Conservation (phyloP, 129 eudicot species). For the sunflower (Helianthus annuus) region DNA sequence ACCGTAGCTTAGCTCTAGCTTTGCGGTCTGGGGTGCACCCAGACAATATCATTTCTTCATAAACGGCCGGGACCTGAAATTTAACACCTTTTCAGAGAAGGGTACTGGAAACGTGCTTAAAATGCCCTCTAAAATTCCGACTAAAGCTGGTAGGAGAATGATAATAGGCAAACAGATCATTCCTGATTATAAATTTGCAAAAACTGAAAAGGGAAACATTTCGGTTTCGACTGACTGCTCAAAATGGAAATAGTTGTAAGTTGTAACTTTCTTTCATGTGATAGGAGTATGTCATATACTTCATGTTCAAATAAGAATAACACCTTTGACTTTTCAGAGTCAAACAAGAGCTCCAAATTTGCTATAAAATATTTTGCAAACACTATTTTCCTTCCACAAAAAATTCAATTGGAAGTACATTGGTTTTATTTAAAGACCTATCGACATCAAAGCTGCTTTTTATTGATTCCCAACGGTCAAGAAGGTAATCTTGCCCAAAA, state of each 20-base stretch:
- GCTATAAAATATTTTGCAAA: neutral
- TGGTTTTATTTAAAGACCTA: neutral
- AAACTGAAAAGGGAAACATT: too few species aligned
- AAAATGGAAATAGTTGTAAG: too few species aligned
- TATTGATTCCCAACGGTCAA: neutral
- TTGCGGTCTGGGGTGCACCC: conserved; percentile 94
- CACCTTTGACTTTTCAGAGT: conserved; percentile 4
- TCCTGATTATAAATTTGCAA: neutral
- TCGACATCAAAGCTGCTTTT: neutral
- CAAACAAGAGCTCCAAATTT: conserved; percentile 2
- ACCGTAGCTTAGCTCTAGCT: conserved; percentile 92
- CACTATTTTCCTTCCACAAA: neutral
- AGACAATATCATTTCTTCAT: conserved; percentile 88
- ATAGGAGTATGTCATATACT: neutral
- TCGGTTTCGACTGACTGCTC: too few species aligned
- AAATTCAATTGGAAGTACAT: neutral
- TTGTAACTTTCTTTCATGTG: neutral
- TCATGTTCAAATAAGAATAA: neutral
- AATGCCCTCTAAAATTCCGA: neutral
- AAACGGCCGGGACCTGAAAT: conserved; percentile 90
- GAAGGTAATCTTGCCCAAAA: neutral
- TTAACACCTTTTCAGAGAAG: neutral
- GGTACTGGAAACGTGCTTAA: neutral
- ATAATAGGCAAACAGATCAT: conserved; percentile 5
- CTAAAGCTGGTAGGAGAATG: neutral